Evolutionary conservation across 805 yeast species (phyloP), one percentile per base, ranked within the genome.

Genomic region (Hanseniaspora taiwanica): DNA sequence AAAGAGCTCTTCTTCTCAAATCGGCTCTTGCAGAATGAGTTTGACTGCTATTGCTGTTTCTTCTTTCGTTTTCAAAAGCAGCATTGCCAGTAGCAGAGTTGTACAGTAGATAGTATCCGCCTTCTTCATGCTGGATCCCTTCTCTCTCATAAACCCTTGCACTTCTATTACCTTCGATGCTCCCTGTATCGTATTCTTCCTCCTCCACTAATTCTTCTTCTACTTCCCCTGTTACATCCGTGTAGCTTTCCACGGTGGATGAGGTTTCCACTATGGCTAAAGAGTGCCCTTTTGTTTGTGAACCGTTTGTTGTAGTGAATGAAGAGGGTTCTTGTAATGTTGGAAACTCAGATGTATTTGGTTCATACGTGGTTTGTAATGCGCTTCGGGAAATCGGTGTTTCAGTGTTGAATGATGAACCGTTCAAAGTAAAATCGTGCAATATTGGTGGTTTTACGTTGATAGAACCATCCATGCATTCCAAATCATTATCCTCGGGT

Each of bases 81-180:
- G n/a, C n/a, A n/a, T n/a, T n/a, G n/a, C n/a, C n/a, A n/a, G n/a
- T n/a, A n/a, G n/a, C n/a, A n/a, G n/a, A n/a, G n/a, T n/a, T n/a
- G n/a, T n/a, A n/a, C n/a, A n/a, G n/a, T n/a, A n/a, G 58, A 27
- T 46, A 50, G 4, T 50, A 47, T 3, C 56, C 59, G 40, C 55
- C 61, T 14, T 53, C 55, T 16, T 44, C 45, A 31, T 51, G 50
- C 43, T 13, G 60, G 47, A 36, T 44, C 34, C 40, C 43, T 27
- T 16, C 49, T 40, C 12, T 40, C 38, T 45, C 33, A 37, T 41
- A 42, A 14, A 27, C 37, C 36, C 35, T 46, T 40, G 23, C 42
- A 23, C 37, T 45, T 39, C 34, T 46, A n/a, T 41, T 43, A 13
- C 42, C 38, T 25, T 39, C 42, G 4, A 40, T 49, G 10, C 40